phyloP scores from a whole-genome alignment of 345 rosid species.

The Dipteronia dyeriana region DNA sequence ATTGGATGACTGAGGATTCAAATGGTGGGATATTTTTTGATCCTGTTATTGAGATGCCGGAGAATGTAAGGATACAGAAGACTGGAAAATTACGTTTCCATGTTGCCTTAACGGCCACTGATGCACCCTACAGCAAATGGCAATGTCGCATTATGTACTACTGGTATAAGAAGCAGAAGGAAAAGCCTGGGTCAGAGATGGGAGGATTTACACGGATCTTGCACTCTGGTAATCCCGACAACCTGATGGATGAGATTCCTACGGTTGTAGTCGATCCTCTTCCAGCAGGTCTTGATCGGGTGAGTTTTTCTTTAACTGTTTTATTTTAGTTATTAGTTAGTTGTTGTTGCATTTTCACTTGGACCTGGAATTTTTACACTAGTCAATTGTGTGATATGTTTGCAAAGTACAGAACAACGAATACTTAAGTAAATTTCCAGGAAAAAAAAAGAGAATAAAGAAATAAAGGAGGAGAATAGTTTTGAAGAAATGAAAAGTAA shows the following conservation, averaged over 20 bases:
- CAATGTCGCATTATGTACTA: slow-evolving; percentile 97
- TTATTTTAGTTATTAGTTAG: background rate
- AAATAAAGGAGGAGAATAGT: background rate
- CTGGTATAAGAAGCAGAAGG: slow-evolving; percentile 84
- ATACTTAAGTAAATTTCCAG: background rate
- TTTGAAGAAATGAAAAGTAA: background rate
- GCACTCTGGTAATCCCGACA: slow-evolving; percentile 87
- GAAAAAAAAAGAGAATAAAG: background rate
- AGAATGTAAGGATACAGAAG: slow-evolving; percentile 40
- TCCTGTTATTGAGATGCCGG: slow-evolving; percentile 75
- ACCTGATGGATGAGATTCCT: slow-evolving; percentile 93
- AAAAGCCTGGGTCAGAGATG: slow-evolving; percentile 84
- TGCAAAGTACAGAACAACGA: background rate
- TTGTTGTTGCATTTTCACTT: background rate
- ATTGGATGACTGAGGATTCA: slow-evolving; percentile 30
- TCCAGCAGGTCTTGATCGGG: slow-evolving; percentile 86
- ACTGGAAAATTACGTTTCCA: slow-evolving; percentile 52
- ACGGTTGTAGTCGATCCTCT: slow-evolving; percentile 91
- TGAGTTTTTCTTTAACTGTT: slow-evolving; percentile 26
- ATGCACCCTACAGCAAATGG: slow-evolving; percentile 88
- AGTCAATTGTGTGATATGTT: background rate
- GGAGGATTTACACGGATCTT: slow-evolving; percentile 91
- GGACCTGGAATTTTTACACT: background rate
- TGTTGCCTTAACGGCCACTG: slow-evolving; percentile 90
- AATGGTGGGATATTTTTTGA: slow-evolving; percentile 46